phyloP scores from a whole-genome alignment of 352 stramenopile genomes.

The Phytophthora pseudosyringae region DNA sequence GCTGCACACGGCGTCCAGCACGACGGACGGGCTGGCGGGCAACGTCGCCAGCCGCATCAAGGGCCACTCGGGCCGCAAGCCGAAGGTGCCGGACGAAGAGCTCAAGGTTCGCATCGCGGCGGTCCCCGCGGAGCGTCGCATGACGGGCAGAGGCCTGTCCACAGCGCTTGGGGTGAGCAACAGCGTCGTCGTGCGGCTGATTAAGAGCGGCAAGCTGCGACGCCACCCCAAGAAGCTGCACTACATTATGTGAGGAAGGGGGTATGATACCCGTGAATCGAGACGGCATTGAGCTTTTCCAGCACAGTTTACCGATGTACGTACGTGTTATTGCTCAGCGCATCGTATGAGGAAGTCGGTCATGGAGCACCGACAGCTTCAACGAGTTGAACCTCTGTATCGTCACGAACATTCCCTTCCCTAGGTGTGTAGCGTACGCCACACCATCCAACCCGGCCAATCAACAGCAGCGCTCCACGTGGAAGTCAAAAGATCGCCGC shows the following conservation, averaged over 20 bases:
- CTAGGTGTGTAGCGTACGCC: background rate
- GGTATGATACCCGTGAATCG: no score
- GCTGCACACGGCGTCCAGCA: slow-evolving; percentile 28
- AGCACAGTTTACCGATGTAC: no score
- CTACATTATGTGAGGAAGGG: slow-evolving; percentile 39
- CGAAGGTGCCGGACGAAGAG: slow-evolving; percentile 43
- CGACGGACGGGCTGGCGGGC: slow-evolving; percentile 24
- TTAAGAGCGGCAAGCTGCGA: slow-evolving; percentile 41
- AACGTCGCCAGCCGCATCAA: slow-evolving; percentile 45
- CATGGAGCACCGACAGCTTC: background rate
- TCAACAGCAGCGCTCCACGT: slow-evolving; percentile 21
- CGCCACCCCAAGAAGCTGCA: slow-evolving; percentile 48
- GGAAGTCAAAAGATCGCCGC: slow-evolving; percentile 21
- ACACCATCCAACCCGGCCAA: slow-evolving; percentile 15
- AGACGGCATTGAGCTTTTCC: no score
- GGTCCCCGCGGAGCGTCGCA: slow-evolving; percentile 35
- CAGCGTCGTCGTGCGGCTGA: slow-evolving; percentile 42
- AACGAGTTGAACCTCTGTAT: slow-evolving; percentile 1
- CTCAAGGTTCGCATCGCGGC: slow-evolving; percentile 39
- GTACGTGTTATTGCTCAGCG: background rate
- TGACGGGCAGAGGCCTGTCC: slow-evolving; percentile 40
- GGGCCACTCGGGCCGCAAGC: slow-evolving; percentile 39
- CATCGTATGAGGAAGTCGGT: no score
- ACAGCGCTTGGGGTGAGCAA: slow-evolving; percentile 42
- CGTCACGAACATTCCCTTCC: background rate